phyloP scores from a whole-genome alignment of 352 stramenopile genomes.

The Phytophthora pistaciae region DNA sequence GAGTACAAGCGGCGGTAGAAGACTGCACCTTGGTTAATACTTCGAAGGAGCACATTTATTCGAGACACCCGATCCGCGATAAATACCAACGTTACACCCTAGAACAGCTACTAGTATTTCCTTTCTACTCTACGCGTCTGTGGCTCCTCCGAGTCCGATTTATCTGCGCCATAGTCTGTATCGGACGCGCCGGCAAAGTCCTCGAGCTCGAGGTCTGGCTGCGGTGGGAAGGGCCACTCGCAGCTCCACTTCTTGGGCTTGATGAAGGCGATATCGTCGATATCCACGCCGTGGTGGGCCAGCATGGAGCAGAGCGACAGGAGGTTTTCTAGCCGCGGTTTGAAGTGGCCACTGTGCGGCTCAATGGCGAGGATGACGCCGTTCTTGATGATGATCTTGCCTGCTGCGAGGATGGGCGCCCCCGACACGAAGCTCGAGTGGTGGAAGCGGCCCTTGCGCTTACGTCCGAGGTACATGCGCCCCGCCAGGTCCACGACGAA shows the following conservation, averaged over 20 bases:
- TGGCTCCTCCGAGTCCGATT: conserved; percentile 50
- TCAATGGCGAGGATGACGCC: conserved; percentile 70
- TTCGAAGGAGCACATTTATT: conserved; percentile 24
- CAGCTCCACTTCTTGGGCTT: conserved; percentile 77
- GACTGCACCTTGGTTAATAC: background rate
- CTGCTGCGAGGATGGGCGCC: conserved; percentile 65
- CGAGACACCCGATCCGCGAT: conserved; percentile 21
- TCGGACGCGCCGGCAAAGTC: conserved; percentile 51
- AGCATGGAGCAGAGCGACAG: conserved; percentile 53
- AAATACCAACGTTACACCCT: conserved; percentile 29
- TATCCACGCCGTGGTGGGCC: conserved; percentile 43
- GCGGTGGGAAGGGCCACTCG: conserved; percentile 62
- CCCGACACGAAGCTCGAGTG: conserved; percentile 84
- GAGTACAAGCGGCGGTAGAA: conserved; percentile 87
- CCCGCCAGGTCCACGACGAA: conserved; percentile 66
- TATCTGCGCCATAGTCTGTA: conserved; percentile 52
- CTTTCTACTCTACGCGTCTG: conserved; percentile 23
- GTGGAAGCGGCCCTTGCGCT: conserved; percentile 78
- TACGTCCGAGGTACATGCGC: conserved; percentile 71
- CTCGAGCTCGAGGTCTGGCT: conserved; percentile 46
- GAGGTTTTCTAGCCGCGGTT: conserved; percentile 63
- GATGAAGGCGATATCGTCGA: conserved; percentile 60
- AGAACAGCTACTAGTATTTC: conserved; percentile 1
- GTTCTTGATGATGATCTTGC: conserved; percentile 71
- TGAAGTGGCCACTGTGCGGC: conserved; percentile 82